phyloP scores from a whole-genome alignment of 179 eudicot genomes.

The Patellifolia procumbens region DNA sequence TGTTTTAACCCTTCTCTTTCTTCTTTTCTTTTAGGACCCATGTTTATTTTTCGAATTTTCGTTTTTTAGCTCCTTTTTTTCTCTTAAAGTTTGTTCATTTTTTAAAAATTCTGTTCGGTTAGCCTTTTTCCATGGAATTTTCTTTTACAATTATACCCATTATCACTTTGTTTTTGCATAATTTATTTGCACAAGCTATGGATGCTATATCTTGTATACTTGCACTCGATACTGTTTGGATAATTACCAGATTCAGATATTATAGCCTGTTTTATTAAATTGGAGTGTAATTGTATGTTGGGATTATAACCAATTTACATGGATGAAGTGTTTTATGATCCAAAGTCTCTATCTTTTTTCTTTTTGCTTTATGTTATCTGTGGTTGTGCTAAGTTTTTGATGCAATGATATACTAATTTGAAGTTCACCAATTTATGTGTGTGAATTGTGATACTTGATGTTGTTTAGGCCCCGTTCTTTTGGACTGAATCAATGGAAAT shows the following conservation, averaged over 20 bases:
- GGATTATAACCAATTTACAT: conserved; percentile 41
- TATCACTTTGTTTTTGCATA: not conserved
- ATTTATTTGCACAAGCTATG: not conserved
- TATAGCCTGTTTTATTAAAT: not conserved
- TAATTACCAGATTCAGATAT: no score
- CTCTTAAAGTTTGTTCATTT: not conserved
- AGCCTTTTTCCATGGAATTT: no score
- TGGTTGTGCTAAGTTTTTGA: no score
- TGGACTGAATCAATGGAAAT: no score
- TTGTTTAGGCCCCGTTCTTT: no score
- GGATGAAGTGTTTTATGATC: not conserved
- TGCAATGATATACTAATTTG: no score
- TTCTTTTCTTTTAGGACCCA: not conserved
- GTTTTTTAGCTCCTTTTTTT: conserved; percentile 25
- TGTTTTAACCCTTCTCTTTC: not conserved
- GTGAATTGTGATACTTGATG: not conserved
- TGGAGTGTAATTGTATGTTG: not conserved
- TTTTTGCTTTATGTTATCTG: no score
- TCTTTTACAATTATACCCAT: not conserved
- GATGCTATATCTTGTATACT: no score
- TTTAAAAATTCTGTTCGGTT: no score
- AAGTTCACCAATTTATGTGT: not conserved
- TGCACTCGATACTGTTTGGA: no score
- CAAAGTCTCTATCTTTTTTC: not conserved
- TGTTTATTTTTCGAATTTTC: conserved; percentile 22